Evolutionary conservation across 1,139 yeast species (phyloP).

Genomic region (Debaryomycetaceae sp.): DNA sequence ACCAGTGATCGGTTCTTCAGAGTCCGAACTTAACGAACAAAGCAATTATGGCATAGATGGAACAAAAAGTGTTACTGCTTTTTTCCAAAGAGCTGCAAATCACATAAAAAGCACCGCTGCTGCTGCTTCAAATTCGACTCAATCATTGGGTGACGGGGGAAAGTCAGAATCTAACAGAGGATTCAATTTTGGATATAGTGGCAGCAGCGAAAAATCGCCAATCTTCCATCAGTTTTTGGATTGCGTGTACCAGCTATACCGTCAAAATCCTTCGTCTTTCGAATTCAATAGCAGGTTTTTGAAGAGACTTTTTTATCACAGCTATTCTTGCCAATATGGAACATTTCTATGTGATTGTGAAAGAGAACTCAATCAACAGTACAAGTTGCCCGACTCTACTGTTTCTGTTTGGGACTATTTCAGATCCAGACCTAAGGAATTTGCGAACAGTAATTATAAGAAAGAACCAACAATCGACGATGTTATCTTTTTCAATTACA

Average conservation of each 20-base stretch:
- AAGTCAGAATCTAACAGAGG: not conserved
- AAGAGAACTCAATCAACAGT: slow-evolving; percentile 42
- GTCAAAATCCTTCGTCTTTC: slow-evolving; percentile 69
- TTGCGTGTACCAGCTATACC: slow-evolving; percentile 72
- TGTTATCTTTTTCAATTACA: slow-evolving; percentile 64
- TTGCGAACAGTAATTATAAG: slow-evolving; percentile 50
- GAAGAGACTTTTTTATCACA: slow-evolving; percentile 78
- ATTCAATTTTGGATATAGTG: slow-evolving; percentile 26
- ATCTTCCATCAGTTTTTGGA: slow-evolving; percentile 92
- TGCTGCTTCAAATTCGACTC: slow-evolving; percentile 15
- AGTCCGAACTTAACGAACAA: not conserved
- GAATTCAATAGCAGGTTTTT: slow-evolving; percentile 89
- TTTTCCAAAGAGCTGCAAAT: slow-evolving; percentile 42
- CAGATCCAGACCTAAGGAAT: slow-evolving; percentile 70
- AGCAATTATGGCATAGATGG: not conserved
- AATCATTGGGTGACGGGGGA: slow-evolving; percentile 8
- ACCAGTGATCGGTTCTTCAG: not conserved
- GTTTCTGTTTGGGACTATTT: slow-evolving; percentile 94
- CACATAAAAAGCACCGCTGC: slow-evolving; percentile 41
- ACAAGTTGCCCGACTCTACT: slow-evolving; percentile 46
- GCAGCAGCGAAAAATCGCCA: slow-evolving; percentile 65
- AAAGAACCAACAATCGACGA: slow-evolving; percentile 32
- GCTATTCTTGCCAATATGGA: slow-evolving; percentile 94
- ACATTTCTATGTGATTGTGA: slow-evolving; percentile 79
- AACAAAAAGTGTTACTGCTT: slow-evolving; percentile 15